Evolutionary conservation across 2,329 filamentous ascomycete species (phyloP).

Genomic region (Sporothrix pseudoabietina): DNA sequence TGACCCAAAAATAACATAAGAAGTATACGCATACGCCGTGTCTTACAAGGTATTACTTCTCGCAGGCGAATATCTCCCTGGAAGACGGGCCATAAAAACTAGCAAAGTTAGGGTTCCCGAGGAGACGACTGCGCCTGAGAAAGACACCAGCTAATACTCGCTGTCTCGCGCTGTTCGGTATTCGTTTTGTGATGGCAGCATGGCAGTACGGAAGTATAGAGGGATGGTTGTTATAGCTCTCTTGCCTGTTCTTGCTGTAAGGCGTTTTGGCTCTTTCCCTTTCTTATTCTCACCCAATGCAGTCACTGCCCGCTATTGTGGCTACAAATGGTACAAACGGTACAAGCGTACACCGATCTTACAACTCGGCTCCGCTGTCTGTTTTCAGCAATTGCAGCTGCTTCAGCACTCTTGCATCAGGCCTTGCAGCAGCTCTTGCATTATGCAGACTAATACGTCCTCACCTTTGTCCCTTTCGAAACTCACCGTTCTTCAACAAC

Average conservation of each 20-base stretch:
- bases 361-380: background rate
- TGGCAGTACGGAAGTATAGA: background rate
- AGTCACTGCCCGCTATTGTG: background rate
- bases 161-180: background rate
- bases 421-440: background rate
- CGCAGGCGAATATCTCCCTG: background rate
- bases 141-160: background rate
- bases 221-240: background rate
- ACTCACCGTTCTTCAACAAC: background rate
- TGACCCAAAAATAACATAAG: constrained; percentile 12
- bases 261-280: background rate
- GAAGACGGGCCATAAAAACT: background rate
- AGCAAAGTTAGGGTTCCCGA: background rate
- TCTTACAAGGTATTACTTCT: background rate
- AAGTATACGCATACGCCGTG: no score
- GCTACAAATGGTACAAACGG: background rate
- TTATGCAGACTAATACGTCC: constrained; percentile 12
- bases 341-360: background rate
- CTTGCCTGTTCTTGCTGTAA: background rate
- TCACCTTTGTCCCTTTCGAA: constrained; percentile 8
- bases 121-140: background rate
- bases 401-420: background rate
- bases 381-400: background rate
- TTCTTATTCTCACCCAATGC: no score
- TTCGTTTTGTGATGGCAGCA: background rate